These are phyloP conservation scores for Penicillium fuscoglaucum DNA, from an alignment of 2,329 filamentous ascomycete genomes.

Conservation along the genomic window DNA sequence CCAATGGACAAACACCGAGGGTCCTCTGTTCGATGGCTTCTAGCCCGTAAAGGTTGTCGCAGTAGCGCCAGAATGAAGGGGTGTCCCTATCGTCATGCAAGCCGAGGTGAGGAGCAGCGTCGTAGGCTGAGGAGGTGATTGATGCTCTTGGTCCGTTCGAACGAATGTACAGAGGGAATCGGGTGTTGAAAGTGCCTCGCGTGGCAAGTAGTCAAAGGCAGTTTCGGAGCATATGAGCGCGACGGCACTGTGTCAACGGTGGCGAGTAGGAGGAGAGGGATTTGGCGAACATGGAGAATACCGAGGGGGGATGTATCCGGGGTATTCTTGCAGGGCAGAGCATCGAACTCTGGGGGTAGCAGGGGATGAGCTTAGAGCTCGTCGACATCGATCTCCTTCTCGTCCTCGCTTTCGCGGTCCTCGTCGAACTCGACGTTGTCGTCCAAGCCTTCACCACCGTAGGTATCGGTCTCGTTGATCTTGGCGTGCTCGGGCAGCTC, in stretches of 20 bases:
- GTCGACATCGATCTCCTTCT: slow-evolving; percentile 89
- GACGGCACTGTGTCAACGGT: slow-evolving; percentile 19
- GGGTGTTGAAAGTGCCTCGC: slow-evolving; percentile 8
- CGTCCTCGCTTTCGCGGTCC: slow-evolving; percentile 68
- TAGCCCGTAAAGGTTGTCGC: slow-evolving; percentile 30
- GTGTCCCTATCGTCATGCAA: slow-evolving; percentile 18
- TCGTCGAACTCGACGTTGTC: slow-evolving; percentile 99
- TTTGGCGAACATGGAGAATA: slow-evolving; percentile 26
- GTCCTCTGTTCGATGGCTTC: slow-evolving; percentile 30
- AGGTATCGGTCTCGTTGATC: slow-evolving; percentile 99
- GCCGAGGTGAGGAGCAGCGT: slow-evolving; percentile 16
- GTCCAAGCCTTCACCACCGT: slow-evolving; percentile 85
- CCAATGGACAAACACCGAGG: slow-evolving; percentile 20
- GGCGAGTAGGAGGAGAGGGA: slow-evolving; percentile 17
- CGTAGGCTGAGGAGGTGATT: slow-evolving; percentile 8
- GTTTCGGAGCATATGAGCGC: slow-evolving; percentile 18
- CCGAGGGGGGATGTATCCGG: slow-evolving; percentile 23
- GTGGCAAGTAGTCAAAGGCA: slow-evolving; percentile 9
- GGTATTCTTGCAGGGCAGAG: slow-evolving; percentile 34
- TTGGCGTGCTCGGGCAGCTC: slow-evolving; percentile 96
- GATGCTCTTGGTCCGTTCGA: slow-evolving; percentile 17
- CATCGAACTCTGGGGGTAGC: slow-evolving; percentile 28
- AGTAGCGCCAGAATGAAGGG: slow-evolving; percentile 19
- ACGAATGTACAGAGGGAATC: slow-evolving; percentile 16
- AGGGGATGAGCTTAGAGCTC: slow-evolving; percentile 68